These are phyloP conservation scores for Clitopilus passeckerianus DNA, from an alignment of 768 basidiomycete genomes.

Conservation along the genomic window DNA sequence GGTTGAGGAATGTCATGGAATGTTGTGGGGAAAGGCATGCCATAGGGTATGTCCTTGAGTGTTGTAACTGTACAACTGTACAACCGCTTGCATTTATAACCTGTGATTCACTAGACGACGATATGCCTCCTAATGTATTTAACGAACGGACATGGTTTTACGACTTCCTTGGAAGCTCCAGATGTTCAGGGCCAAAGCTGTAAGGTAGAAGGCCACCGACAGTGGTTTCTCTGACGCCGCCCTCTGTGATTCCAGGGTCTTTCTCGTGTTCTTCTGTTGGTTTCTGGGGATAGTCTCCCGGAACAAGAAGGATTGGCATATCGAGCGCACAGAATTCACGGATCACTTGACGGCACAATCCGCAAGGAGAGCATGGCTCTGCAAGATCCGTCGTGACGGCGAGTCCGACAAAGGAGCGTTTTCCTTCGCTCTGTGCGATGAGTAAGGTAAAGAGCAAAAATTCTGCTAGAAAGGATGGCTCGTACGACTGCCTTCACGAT, in stretches of 20 bases:
- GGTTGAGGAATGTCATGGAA: constrained; percentile 4
- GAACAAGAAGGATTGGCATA: constrained; percentile 71
- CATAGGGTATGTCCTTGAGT: background rate
- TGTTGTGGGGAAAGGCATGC: background rate
- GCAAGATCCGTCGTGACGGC: constrained; percentile 83
- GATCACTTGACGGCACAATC: constrained; percentile 88
- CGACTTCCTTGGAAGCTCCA: constrained; percentile 42
- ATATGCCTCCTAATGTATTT: background rate
- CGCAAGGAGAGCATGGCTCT: constrained; percentile 76
- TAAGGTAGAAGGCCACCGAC: constrained; percentile 73
- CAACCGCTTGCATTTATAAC: background rate
- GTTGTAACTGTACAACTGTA: background rate
- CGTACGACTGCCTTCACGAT: constrained; percentile 86
- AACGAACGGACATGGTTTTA: background rate
- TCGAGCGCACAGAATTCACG: constrained; percentile 78
- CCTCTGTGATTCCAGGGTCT: constrained; percentile 38
- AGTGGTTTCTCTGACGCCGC: constrained; percentile 59
- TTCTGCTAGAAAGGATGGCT: background rate
- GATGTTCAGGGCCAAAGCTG: constrained; percentile 87
- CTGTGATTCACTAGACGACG: background rate
- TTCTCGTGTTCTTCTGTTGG: constrained; percentile 24
- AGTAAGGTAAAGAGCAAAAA: background rate
- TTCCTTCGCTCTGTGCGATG: constrained; percentile 62
- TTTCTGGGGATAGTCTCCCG: constrained; percentile 51
- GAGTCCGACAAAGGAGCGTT: constrained; percentile 61